Evolutionary conservation across 768 basidiomycete species (phyloP), one percentile per base, ranked within the genome.

Genomic region (Tylopilus rubrobrunneus): DNA sequence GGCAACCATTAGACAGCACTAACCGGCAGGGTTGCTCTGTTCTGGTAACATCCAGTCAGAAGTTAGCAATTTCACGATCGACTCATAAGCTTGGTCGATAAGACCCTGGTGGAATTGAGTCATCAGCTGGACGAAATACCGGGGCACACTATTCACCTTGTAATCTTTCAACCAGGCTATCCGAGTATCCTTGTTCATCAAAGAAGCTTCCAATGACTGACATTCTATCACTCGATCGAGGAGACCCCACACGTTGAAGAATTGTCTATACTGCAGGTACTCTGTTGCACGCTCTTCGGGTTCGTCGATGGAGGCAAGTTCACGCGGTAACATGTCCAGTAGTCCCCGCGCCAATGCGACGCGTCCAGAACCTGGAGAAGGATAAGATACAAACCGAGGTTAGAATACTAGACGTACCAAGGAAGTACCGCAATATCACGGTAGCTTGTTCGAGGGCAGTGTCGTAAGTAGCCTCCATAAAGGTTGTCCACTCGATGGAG

Each of bases 401-500:
- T 33, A 45, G 19, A 34, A 39, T 10, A 11, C 1, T n/a, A 48
- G 48, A 69, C 83, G 29, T 64, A 94, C 95, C 85, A 23, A 98
- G 80, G 76, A 97, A 91, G 66, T 92, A 93, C 15, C 95, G 84
- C 52, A 93, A 66, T 54, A 97, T 88, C 39, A 89, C 86, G 53
- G 95, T 95, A 1, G 91, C 85, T 62, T 94, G 91, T 63, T 89
- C 83, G 9, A 98, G 73, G 0, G 94, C 95, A 7, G 85, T 85
- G 11, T 77, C 73, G 57, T 86, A 84, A 1, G 95, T 98, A 6
- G 78, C 72, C 31, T 83, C 80, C 59, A 79, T 75, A 66, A 89
- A 89, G 0, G 83, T 87, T 48, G 95, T 89, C 96, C 96, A 99
- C 63, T 98, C 95, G 46, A 98, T 86, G 0, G 91, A 89, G 19